Conservation (phyloP, 805 yeast species). For the Wickerhamomyces strasburgensis region DNA sequence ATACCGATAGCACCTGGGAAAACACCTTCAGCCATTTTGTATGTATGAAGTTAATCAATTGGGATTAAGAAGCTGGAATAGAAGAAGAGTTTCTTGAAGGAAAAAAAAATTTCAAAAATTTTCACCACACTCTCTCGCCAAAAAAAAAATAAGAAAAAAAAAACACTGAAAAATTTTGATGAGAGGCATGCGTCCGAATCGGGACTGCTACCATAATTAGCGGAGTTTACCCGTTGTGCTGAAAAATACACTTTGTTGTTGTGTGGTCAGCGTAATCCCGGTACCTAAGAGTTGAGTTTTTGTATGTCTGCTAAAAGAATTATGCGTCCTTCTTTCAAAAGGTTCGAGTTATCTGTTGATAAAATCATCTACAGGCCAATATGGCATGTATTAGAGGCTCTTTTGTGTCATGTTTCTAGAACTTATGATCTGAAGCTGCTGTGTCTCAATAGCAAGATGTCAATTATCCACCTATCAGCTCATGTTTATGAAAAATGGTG, state of each 20-base stretch:
- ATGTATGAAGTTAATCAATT: constrained; percentile 9
- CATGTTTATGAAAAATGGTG: neutral
- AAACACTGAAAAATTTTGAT: constrained; percentile 1
- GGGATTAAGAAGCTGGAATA: constrained; percentile 2
- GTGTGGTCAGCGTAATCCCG: neutral
- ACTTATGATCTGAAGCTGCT: no score
- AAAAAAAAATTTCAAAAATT: constrained; percentile 19
- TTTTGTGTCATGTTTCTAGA: no score
- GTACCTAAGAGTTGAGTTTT: no score
- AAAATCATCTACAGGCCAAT: no score
- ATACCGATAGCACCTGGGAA: constrained; percentile 99
- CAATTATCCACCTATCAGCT: no score
- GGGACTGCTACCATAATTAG: constrained; percentile 8
- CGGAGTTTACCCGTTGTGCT: neutral
- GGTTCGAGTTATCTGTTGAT: no score
- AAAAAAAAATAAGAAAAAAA: constrained; percentile 4
- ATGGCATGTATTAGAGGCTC: no score
- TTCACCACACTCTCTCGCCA: constrained; percentile 17
- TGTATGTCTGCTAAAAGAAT: no score
- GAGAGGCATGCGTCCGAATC: no score
- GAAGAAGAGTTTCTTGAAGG: constrained; percentile 6
- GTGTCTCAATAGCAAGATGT: no score
- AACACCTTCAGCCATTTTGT: constrained; percentile 92
- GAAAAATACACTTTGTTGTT: neutral
- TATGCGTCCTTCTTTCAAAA: no score